A percentile compares a stretch with the other conserved stretches of the same genome.
Conservation (phyloP, 768 basidiomycete genomes). For the Porphyrellus cyaneotinctus region DNA sequence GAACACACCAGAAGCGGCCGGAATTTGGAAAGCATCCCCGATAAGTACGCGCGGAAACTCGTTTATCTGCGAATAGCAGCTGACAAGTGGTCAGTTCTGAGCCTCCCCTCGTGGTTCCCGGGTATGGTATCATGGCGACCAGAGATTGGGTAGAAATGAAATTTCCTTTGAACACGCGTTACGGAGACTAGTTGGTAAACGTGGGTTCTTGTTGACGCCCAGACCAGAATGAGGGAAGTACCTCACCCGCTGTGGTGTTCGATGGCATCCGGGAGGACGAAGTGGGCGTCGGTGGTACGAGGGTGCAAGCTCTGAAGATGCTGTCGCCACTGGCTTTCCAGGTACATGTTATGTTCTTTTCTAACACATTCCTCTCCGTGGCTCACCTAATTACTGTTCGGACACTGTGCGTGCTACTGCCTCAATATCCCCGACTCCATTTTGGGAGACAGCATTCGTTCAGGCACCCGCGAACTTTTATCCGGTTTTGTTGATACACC, state of each 20-base stretch:
- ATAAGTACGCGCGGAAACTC: slow-evolving; percentile 1
- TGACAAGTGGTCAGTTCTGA: slow-evolving; percentile 9
- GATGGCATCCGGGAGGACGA: slow-evolving; percentile 12
- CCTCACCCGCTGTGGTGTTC: slow-evolving; percentile 14
- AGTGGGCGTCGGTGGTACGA: neutral
- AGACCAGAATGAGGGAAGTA: slow-evolving; percentile 12
- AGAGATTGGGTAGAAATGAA: slow-evolving; percentile 19
- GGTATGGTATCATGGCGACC: slow-evolving; percentile 16
- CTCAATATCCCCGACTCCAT: no score
- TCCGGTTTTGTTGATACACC: no score
- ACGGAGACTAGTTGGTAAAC: slow-evolving; percentile 22
- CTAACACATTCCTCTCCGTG: neutral
- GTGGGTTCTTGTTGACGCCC: neutral
- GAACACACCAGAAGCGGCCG: slow-evolving; percentile 9
- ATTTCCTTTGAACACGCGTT: slow-evolving; percentile 28
- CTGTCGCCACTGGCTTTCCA: slow-evolving; percentile 15
- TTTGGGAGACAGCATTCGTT: no score
- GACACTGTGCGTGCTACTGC: slow-evolving; percentile 14
- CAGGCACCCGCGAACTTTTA: no score
- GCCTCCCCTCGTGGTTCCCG: slow-evolving; percentile 19
- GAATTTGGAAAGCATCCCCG: slow-evolving; percentile 14
- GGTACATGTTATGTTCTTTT: neutral
- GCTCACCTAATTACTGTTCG: slow-evolving; percentile 1
- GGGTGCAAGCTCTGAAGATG: slow-evolving; percentile 10
- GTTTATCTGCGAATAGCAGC: neutral